Evolutionary conservation across 179 eudicot genomes (phyloP).

Genomic region (Drosera spatulata): DNA sequence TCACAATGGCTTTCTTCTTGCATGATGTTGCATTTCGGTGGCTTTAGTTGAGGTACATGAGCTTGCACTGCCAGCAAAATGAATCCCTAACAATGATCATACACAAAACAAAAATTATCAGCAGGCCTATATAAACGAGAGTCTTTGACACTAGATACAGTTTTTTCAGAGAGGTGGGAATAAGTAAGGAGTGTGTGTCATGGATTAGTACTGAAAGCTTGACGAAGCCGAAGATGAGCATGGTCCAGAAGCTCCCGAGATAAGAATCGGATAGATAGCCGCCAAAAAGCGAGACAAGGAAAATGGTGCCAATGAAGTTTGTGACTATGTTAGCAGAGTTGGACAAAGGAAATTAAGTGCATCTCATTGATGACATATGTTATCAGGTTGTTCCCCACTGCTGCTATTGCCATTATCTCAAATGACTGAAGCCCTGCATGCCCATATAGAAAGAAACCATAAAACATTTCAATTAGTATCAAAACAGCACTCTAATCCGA

Average conservation of each 20-base stretch:
- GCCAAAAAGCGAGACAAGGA: slow-evolving; percentile 70
- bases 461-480: no score
- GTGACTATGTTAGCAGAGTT: slow-evolving; percentile 78
- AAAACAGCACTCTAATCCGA: no score
- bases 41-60: slow-evolving; percentile 80
- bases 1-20: slow-evolving; percentile 24
- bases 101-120: not conserved
- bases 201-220: slow-evolving; percentile 55
- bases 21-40: slow-evolving; percentile 65
- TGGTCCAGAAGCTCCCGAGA: slow-evolving; percentile 94
- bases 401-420: slow-evolving; percentile 94
- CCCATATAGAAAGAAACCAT: not conserved
- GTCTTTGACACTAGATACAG: no score
- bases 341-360: slow-evolving; percentile 68
- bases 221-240: slow-evolving; percentile 84
- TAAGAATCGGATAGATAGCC: slow-evolving; percentile 87
- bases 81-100: slow-evolving; percentile 14
- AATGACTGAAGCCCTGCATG: slow-evolving; percentile 61
- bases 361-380: slow-evolving; percentile 87
- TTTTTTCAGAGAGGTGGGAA: no score
- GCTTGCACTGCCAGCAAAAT: slow-evolving; percentile 83
- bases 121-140: no score
- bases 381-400: slow-evolving; percentile 87
- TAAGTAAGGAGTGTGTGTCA: no score
- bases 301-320: slow-evolving; percentile 77